Evolutionary conservation across 2,329 filamentous ascomycete species (phyloP).

Genomic region (Delphinella strobiligena): DNA sequence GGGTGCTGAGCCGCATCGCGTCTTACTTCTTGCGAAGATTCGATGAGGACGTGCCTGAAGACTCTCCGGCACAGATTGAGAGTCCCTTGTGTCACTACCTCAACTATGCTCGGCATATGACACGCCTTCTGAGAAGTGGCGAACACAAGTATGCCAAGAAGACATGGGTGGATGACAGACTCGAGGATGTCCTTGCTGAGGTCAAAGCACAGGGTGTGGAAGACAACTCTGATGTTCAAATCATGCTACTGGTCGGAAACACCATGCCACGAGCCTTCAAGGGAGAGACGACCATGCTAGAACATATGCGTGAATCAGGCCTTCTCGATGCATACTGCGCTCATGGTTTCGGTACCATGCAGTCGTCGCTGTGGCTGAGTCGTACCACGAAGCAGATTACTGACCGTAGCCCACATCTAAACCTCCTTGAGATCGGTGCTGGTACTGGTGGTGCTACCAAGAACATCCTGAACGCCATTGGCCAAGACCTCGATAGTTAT

Average conservation of each 20-base stretch:
- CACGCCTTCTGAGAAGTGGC: too few relatives aligned
- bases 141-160: too few relatives aligned
- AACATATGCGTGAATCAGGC: conserved; percentile 24
- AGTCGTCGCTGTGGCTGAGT: conserved; percentile 1
- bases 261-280: conserved; percentile 23
- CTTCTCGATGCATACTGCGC: conserved; percentile 25
- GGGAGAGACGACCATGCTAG: conserved; percentile 24
- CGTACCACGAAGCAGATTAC: conserved; percentile 20
- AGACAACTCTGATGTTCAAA: too few relatives aligned
- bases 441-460: conserved; percentile 33
- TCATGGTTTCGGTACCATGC: background rate
- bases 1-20: too few relatives aligned
- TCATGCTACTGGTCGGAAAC: conserved; percentile 17
- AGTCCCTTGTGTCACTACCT: too few relatives aligned
- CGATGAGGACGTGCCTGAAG: too few relatives aligned
- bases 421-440: conserved; percentile 33
- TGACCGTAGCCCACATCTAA: conserved; percentile 30
- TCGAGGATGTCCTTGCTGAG: too few relatives aligned
- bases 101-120: too few relatives aligned
- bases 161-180: too few relatives aligned
- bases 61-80: too few relatives aligned
- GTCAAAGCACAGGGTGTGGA: too few relatives aligned
- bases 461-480: conserved; percentile 22
- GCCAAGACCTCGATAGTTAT: conserved; percentile 25
- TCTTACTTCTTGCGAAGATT: too few relatives aligned